A percentile compares a stretch with the other conserved stretches of the same genome.
Conservation (phyloP, 805 yeast species). For the Myxozyma neotropica region DNA sequence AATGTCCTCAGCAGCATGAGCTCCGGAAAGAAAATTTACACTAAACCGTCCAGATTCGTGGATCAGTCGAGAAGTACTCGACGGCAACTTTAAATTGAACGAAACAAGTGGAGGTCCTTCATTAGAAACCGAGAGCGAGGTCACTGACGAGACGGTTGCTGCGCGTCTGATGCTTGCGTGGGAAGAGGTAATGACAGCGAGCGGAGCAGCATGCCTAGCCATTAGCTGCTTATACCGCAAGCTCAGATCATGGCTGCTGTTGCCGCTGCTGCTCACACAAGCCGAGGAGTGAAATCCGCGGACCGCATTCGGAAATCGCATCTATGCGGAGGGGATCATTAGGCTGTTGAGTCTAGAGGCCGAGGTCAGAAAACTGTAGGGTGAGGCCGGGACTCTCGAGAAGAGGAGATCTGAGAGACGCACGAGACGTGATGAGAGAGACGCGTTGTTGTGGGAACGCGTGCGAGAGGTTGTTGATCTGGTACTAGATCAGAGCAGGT, state of each 20-base stretch:
- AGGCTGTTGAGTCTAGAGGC: not conserved
- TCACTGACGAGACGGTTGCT: constrained; percentile 76
- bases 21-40: constrained; percentile 71
- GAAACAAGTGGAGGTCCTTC: constrained; percentile 64
- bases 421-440: not conserved
- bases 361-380: too few relatives aligned
- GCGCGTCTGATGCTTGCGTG: constrained; percentile 13
- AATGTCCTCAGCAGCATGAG: constrained; percentile 53
- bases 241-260: not conserved
- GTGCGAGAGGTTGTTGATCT: too few relatives aligned
- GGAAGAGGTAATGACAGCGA: constrained; percentile 26
- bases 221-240: constrained; percentile 25
- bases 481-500: too few relatives aligned
- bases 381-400: not conserved
- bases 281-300: constrained; percentile 2
- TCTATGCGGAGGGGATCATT: not conserved
- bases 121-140: constrained; percentile 78
- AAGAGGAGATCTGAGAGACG: not conserved
- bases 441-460: not conserved
- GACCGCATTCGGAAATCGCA: not conserved
- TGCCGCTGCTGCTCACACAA: not conserved
- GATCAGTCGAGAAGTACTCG: constrained; percentile 70
- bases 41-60: constrained; percentile 65
- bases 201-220: constrained; percentile 26
- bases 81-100: constrained; percentile 85